phyloP scores from a whole-genome alignment of 352 stramenopile species.

The Detonula confervacea region DNA sequence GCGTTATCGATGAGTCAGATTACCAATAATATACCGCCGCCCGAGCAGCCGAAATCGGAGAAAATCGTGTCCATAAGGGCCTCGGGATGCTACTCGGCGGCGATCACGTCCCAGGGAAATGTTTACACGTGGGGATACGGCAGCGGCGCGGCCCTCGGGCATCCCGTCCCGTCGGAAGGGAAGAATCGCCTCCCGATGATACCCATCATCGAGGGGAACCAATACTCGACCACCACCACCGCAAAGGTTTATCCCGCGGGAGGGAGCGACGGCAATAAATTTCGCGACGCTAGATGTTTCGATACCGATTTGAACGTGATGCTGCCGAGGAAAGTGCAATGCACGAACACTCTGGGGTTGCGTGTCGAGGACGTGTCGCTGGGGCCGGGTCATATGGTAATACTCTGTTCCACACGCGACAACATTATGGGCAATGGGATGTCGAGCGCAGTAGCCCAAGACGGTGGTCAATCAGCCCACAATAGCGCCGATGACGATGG shows the following conservation, averaged over 20 bases:
- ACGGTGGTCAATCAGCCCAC: neutral
- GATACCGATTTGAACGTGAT: slow-evolving; percentile 81
- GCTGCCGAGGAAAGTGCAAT: slow-evolving; percentile 67
- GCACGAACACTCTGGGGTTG: slow-evolving; percentile 32
- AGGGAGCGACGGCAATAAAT: slow-evolving; percentile 40
- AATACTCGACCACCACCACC: slow-evolving; percentile 42
- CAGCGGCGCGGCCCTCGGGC: slow-evolving; percentile 63
- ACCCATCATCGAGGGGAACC: slow-evolving; percentile 49
- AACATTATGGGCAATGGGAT: slow-evolving; percentile 25
- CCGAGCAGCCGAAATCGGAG: neutral
- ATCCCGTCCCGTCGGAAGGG: slow-evolving; percentile 47
- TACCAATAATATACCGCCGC: neutral
- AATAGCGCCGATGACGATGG: too few species aligned
- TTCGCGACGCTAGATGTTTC: slow-evolving; percentile 63
- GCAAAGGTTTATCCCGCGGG: slow-evolving; percentile 49
- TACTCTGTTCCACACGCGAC: slow-evolving; percentile 40
- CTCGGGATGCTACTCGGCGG: slow-evolving; percentile 71
- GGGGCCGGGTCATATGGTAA: slow-evolving; percentile 54
- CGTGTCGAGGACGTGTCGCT: slow-evolving; percentile 45
- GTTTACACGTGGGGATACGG: slow-evolving; percentile 82
- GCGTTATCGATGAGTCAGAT: slow-evolving; percentile 20
- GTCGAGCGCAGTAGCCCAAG: too few species aligned
- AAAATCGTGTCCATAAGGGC: slow-evolving; percentile 69
- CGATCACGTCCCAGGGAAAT: slow-evolving; percentile 65
- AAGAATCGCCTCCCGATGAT: slow-evolving; percentile 21